Evolutionary conservation across 2,329 filamentous ascomycete species (phyloP).

Genomic region (Pyrenophora teres): DNA sequence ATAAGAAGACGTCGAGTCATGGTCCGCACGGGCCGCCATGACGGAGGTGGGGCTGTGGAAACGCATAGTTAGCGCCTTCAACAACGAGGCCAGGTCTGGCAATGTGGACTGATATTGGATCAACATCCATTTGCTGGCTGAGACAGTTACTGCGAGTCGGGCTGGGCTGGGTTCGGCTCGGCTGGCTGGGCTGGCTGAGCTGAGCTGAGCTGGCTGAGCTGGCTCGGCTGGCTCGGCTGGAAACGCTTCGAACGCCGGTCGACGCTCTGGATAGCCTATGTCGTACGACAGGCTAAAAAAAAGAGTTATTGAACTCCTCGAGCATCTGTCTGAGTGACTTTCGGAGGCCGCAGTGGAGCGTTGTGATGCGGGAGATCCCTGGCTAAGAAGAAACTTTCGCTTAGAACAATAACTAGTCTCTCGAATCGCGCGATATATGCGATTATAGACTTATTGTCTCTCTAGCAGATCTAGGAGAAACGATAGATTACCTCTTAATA

Average conservation of each 20-base stretch:
- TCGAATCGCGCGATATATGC: background rate
- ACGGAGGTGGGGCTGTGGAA: too few species aligned
- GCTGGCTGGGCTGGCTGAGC: background rate
- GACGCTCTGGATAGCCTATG: background rate
- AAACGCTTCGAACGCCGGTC: background rate
- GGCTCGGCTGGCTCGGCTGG: too few species aligned
- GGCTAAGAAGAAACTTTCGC: background rate
- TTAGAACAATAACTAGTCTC: background rate
- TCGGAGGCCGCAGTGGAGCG: background rate
- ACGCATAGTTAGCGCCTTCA: too few species aligned
- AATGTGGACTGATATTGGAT: background rate
- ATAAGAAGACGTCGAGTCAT: too few species aligned
- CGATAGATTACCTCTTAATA: background rate
- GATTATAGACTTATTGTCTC: background rate
- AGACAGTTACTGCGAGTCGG: background rate
- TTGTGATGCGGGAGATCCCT: background rate
- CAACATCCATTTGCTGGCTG: background rate
- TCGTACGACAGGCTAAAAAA: background rate
- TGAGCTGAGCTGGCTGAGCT: too few species aligned
- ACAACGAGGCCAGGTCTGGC: background rate
- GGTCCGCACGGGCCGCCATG: too few species aligned
- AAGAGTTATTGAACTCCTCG: background rate
- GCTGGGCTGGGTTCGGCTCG: background rate
- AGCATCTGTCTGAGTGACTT: background rate
- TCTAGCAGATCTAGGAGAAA: background rate